Conservation (phyloP, 371 early-diverging fungal genomes). For the Apophysomyces elegans region DNA sequence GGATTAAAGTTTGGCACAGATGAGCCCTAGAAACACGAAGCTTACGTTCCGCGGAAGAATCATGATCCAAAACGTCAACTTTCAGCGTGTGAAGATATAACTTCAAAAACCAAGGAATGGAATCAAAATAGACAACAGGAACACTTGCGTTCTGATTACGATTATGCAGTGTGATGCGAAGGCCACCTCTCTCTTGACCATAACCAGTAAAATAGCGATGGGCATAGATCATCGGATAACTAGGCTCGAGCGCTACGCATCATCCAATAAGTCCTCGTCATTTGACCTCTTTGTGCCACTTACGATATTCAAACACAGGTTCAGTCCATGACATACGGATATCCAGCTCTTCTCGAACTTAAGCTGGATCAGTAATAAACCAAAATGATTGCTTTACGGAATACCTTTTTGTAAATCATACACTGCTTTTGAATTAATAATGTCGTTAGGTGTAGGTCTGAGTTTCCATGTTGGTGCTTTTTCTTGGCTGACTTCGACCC, state of each 20-base stretch:
- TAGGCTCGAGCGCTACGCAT: slow-evolving; percentile 33
- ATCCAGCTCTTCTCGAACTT: slow-evolving; percentile 32
- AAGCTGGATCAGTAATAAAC: neutral
- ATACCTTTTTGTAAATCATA: slow-evolving; percentile 50
- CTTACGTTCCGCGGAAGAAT: slow-evolving; percentile 18
- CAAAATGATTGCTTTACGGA: neutral
- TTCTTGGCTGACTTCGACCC: slow-evolving; percentile 45
- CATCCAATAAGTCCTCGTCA: neutral
- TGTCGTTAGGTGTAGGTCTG: slow-evolving; percentile 30
- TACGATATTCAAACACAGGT: slow-evolving; percentile 48
- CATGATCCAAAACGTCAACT: slow-evolving; percentile 46
- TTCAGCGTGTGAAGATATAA: slow-evolving; percentile 87
- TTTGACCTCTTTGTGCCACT: slow-evolving; percentile 11
- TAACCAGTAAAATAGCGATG: slow-evolving; percentile 81
- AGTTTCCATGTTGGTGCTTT: slow-evolving; percentile 38
- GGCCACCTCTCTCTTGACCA: slow-evolving; percentile 87
- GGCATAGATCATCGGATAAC: slow-evolving; percentile 61
- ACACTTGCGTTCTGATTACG: slow-evolving; percentile 45
- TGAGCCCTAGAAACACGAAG: no score
- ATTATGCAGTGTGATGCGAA: slow-evolving; percentile 76
- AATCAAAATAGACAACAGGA: slow-evolving; percentile 71
- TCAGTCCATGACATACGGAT: slow-evolving; percentile 53
- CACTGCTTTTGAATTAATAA: slow-evolving; percentile 27
- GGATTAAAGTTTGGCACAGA: neutral
- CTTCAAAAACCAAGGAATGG: slow-evolving; percentile 92